Percentiles rank a stretch among this genome's conserved stretches.
Conservation (phyloP, 106 monocot genomes). For the Phalaenopsis equestris region DNA sequence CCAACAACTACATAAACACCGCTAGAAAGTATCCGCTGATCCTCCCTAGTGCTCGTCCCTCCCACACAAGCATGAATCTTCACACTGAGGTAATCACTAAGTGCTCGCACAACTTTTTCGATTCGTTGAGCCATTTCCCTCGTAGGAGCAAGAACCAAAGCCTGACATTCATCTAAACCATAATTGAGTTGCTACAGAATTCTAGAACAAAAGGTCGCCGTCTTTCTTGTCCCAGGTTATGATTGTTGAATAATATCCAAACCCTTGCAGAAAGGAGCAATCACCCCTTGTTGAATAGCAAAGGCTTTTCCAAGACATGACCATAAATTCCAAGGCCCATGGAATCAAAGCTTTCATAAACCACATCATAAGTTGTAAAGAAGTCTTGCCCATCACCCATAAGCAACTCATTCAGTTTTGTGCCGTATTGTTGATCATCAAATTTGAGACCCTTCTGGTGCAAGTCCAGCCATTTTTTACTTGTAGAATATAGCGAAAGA, state of each 20-base stretch:
- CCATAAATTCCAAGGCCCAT: constrained; percentile 75
- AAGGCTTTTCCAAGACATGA: constrained; percentile 69
- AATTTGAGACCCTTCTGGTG: constrained; percentile 5
- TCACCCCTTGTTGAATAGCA: constrained; percentile 62
- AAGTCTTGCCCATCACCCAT: constrained; percentile 30
- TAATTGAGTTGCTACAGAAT: constrained; percentile 62
- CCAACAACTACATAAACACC: constrained; percentile 71
- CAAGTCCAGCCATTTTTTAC: constrained; percentile 4
- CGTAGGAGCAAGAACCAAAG: constrained; percentile 58
- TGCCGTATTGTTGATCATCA: constrained; percentile 2
- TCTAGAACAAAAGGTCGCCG: constrained; percentile 67
- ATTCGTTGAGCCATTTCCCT: constrained; percentile 59
- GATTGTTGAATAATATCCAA: constrained; percentile 70
- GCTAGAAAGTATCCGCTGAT: constrained; percentile 47
- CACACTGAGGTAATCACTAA: constrained; percentile 62
- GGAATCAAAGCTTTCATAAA: constrained; percentile 50
- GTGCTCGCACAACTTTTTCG: constrained; percentile 62
- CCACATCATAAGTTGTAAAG: constrained; percentile 58
- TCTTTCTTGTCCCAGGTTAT: constrained; percentile 66
- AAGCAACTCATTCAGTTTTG: constrained; percentile 10
- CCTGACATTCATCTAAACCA: constrained; percentile 45
- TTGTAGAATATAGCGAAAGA: too few relatives aligned
- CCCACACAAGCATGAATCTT: constrained; percentile 73
- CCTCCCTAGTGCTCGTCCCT: constrained; percentile 23
- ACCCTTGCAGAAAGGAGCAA: constrained; percentile 64